Percentiles rank a stretch among this genome's conserved stretches.
These are phyloP conservation scores for Neofusicoccum umdonicola DNA, from an alignment of 2,329 filamentous ascomycete species.

Conservation along the genomic window DNA sequence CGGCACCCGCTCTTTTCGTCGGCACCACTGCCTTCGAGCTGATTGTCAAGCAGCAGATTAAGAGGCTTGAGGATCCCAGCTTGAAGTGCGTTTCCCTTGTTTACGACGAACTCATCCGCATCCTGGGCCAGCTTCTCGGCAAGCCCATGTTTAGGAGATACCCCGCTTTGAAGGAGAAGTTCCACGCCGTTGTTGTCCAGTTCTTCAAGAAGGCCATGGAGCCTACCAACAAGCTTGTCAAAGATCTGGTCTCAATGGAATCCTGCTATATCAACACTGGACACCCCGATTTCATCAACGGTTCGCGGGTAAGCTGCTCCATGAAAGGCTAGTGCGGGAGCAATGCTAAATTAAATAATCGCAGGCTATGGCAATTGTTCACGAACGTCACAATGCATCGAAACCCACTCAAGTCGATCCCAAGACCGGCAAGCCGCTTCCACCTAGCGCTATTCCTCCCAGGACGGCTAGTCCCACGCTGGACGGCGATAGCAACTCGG, in stretches of 20 bases:
- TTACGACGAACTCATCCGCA: slow-evolving; percentile 95
- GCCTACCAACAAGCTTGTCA: slow-evolving; percentile 94
- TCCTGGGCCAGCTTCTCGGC: slow-evolving; percentile 81
- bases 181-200: slow-evolving; percentile 83
- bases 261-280: slow-evolving; percentile 97
- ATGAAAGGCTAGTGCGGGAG: neutral
- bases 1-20: slow-evolving; percentile 92
- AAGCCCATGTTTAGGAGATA: slow-evolving; percentile 92
- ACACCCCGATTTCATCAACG: slow-evolving; percentile 96
- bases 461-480: slow-evolving; percentile 75
- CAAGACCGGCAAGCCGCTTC: slow-evolving; percentile 94
- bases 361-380: slow-evolving; percentile 93
- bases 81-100: slow-evolving; percentile 96
- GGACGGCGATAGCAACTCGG: slow-evolving; percentile 59
- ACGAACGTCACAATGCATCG: slow-evolving; percentile 77
- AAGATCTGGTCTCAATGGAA: slow-evolving; percentile 92
- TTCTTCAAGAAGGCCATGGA: slow-evolving; percentile 99
- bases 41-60: slow-evolving; percentile 98
- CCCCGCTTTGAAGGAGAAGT: slow-evolving; percentile 92
- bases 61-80: slow-evolving; percentile 90
- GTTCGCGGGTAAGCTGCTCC: slow-evolving; percentile 65
- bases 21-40: slow-evolving; percentile 97
- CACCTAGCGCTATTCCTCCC: slow-evolving; percentile 62
- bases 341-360: neutral
- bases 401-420: slow-evolving; percentile 96